Base-by-base conservation (phyloP, 163 green algal genomes). In the Chlorella variabilis region DNA sequence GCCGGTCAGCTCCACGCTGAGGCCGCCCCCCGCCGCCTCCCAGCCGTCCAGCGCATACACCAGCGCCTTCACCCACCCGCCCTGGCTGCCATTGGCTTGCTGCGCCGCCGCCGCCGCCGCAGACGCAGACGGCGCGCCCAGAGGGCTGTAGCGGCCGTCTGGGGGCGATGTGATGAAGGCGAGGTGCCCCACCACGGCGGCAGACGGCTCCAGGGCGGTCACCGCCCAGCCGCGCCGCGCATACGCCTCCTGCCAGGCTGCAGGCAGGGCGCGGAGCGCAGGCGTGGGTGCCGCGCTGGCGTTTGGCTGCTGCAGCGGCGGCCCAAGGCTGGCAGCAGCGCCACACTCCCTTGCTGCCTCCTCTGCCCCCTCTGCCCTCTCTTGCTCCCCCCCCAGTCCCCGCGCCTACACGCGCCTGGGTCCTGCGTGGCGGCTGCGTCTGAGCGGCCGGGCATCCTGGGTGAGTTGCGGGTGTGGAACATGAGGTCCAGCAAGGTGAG, bases 401-500 rank as follows among this genome's bases (percentile, higher is more conserved):
- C 34, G 34, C 17, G 9, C 34, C 34, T 20, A 6, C 36, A 71
- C 65, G 9, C 21, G 67, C 76, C 76, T 33, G 29, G 23, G 23
- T 83, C 65, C 1, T 51, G 18, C 42, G 41, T 41, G 21, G 69
- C 56, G 3, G 48, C 83, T 18, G 31, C 51, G 23, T 84, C 77
- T 0, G 45, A 45, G 42, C 83, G 67, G 3, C 54, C 2, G 13
- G 59, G 58, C 79, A 49, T 56, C 36, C 27, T 42, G 20, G 84
- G 78, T 4, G 74, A 54, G 62, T 56, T 62, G 42, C 56, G 34
- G 23, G 80, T 80, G 38, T 82, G 68, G 59, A 87, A 82, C 21
- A 81, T 74, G 3, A 90, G 73, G 61, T 92, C 89, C 21, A 42
- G 41, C 54, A 93, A 93, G 34, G 84, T 77, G 6, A 91, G 67